phyloP scores from a whole-genome alignment of 371 early-diverging fungal species.

The Haplosporangium sp. region DNA sequence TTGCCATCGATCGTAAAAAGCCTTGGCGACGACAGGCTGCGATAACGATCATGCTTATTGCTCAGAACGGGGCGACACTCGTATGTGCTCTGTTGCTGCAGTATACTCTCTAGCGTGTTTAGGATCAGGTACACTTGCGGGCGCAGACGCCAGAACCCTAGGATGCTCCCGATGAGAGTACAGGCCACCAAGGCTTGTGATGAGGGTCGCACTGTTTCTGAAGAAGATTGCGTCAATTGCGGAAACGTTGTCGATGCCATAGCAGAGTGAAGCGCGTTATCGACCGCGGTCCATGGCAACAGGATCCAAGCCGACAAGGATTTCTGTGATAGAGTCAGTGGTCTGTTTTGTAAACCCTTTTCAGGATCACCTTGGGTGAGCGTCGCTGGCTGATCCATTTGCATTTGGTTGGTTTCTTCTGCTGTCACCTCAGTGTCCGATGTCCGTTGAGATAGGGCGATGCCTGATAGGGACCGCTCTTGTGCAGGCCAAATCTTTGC shows the following conservation, averaged over 20 bases:
- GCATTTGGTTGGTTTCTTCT: not conserved
- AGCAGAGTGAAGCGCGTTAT: not conserved
- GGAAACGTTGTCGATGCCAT: not conserved
- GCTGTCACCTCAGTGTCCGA: not conserved
- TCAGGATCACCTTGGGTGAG: not conserved
- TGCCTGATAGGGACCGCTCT: constrained; percentile 33
- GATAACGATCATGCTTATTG: constrained; percentile 16
- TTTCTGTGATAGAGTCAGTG: not conserved
- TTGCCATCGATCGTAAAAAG: constrained; percentile 27
- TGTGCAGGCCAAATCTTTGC: constrained; percentile 36
- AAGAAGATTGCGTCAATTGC: not conserved
- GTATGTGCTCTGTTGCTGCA: constrained; percentile 11
- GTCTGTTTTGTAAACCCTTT: not conserved
- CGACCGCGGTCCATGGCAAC: constrained; percentile 13
- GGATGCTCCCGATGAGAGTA: constrained; percentile 24
- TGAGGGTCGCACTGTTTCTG: not conserved
- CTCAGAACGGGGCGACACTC: constrained; percentile 29
- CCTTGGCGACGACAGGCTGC: constrained; percentile 21
- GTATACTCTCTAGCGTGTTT: constrained; percentile 8
- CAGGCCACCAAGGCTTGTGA: constrained; percentile 44
- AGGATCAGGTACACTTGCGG: constrained; percentile 24
- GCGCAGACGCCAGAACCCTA: constrained; percentile 41
- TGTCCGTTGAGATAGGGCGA: constrained; percentile 22
- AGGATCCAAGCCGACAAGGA: constrained; percentile 18
- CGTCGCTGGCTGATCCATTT: not conserved